Evolutionary conservation across 352 stramenopile species (phyloP).

Genomic region (Pythium monospermum): DNA sequence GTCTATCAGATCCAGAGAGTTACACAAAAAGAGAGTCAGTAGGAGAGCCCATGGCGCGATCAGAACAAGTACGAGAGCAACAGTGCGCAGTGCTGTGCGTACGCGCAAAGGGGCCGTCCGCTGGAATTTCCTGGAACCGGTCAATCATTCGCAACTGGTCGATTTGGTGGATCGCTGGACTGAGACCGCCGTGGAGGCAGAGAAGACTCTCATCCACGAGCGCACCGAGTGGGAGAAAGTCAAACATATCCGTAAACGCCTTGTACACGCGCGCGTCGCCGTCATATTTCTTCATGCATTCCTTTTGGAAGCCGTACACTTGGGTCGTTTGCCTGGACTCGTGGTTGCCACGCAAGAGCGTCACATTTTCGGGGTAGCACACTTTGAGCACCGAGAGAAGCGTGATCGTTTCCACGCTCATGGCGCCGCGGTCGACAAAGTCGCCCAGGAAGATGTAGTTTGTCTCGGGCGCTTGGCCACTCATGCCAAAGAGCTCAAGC

Average conservation of each 20-base stretch:
- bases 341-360: constrained; percentile 69
- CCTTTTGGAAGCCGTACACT: constrained; percentile 69
- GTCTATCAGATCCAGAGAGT: constrained; percentile 19
- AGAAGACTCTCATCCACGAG: constrained; percentile 87
- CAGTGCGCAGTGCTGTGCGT: background rate
- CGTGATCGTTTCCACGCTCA: constrained; percentile 82
- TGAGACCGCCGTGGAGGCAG: constrained; percentile 87
- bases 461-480: constrained; percentile 77
- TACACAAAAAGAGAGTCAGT: no score
- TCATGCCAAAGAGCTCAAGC: constrained; percentile 87
- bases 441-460: constrained; percentile 91
- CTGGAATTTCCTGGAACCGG: constrained; percentile 83
- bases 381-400: constrained; percentile 85
- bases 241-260: constrained; percentile 89
- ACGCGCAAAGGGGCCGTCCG: constrained; percentile 81
- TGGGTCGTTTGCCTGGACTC: constrained; percentile 59
- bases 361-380: constrained; percentile 85
- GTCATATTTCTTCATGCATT: constrained; percentile 64
- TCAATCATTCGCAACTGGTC: constrained; percentile 82
- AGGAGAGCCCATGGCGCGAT: background rate
- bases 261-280: constrained; percentile 89
- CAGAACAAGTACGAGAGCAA: background rate
- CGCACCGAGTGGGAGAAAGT: constrained; percentile 85
- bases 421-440: constrained; percentile 88
- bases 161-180: constrained; percentile 83